Conservation (phyloP, 139 green algal genomes). For the Micractinium sp. region DNA sequence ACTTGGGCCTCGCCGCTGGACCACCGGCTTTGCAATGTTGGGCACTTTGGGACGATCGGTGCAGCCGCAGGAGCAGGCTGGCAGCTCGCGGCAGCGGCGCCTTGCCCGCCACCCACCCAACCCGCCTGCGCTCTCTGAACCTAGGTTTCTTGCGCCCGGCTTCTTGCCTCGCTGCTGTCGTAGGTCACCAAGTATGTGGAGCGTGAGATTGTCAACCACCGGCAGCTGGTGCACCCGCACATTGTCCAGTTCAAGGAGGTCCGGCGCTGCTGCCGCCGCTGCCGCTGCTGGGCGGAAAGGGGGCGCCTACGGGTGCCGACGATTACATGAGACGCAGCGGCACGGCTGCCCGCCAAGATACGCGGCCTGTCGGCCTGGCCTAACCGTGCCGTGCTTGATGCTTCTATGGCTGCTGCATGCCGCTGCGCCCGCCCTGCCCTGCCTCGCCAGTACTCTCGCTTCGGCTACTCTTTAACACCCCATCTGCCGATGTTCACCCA, state of each 20-base stretch:
- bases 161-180: neutral
- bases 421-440: neutral
- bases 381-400: no score
- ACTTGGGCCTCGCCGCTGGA: neutral
- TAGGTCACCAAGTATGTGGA: conserved; percentile 98
- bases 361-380: no score
- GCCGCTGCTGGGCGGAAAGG: neutral
- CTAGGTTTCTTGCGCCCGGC: neutral
- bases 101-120: no score
- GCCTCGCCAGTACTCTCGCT: neutral
- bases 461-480: no score
- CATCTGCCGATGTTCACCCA: no score
- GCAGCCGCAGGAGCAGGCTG: neutral
- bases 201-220: conserved; percentile 97
- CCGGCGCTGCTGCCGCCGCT: neutral
- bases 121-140: neutral
- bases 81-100: no score
- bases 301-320: neutral
- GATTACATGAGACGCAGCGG: no score
- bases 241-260: conserved; percentile 96
- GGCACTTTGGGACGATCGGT: neutral
- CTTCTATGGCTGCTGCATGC: no score
- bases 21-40: neutral
- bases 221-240: conserved; percentile 94
- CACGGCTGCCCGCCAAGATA: no score